Evolutionary conservation across 495 filamentous ascomycete species (phyloP), one percentile per base, ranked within the genome.

Genomic region (Beverwykella pulmonaria): DNA sequence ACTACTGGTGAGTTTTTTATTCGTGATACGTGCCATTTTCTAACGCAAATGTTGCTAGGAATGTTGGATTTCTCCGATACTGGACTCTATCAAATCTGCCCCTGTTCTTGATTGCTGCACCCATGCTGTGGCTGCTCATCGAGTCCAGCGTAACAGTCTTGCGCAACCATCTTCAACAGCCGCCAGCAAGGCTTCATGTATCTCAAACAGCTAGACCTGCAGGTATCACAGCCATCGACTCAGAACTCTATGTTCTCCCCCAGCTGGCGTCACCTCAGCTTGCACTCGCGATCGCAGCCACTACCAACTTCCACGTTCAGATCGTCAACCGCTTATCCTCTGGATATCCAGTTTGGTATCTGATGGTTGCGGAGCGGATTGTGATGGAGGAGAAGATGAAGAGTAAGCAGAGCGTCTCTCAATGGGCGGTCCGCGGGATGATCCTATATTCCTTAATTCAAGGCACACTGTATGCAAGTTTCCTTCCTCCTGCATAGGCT

Each of bases 241-340:
- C 26, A 9, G 50, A 46, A 5, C 19, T 49, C 49, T 39, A 26
- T 58, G 70, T 77, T 61, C 74, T 83, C 64, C 80, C 67, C 61
- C 84, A 85, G 10, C 79, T 94, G 59, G 90, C 92, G 10, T 75
- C 88, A 25, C 82, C 85, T 1, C 92, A 98, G 75, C 75, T 92
- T 1, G 39, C 93, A 1, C 78, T 98, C 30, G 87, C 89, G 0
- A 65, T 84, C 12, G 75, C 93, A 68, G 90, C 91, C 8, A 70
- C 93, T 26, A 89, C 87, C 9, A 90, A 76, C 52, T 95, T 93
- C 68, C 94, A 98, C 68, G 89, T 96, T 14, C 94, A 98, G 76
- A 95, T 98, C 61, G 88, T 98, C 66, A 94, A 88, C 39, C 83
- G 94, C 30, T 86, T 98, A 17, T 88, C 91, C 1, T 96, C 93